Percentiles rank a stretch among this genome's conserved stretches.
Conservation (phyloP, 2,329 filamentous ascomycete species). For the Epichloe hybrida region DNA sequence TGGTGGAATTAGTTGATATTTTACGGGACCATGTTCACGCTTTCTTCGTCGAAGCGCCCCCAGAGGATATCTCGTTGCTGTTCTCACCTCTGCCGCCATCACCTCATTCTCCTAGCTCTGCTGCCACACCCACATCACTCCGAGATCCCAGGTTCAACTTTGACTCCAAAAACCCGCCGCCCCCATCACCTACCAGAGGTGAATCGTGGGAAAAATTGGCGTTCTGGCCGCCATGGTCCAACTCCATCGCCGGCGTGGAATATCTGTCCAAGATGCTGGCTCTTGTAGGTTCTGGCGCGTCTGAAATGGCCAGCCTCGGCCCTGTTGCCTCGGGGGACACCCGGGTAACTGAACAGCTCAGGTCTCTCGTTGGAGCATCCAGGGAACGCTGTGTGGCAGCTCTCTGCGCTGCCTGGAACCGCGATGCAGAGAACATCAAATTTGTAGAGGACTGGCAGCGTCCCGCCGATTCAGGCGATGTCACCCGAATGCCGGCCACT, state of each 20-base stretch:
- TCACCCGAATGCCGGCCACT: constrained; percentile 80
- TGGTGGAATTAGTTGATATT: constrained; percentile 68
- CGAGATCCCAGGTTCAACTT: constrained; percentile 68
- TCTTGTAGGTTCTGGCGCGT: constrained; percentile 73
- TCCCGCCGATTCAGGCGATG: constrained; percentile 64
- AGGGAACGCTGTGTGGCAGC: constrained; percentile 78
- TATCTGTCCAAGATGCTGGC: constrained; percentile 74
- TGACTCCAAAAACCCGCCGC: constrained; percentile 63
- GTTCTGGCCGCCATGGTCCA: constrained; percentile 91
- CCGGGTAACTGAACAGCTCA: constrained; percentile 57
- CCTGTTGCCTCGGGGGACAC: constrained; percentile 44
- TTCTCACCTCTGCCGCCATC: constrained; percentile 67
- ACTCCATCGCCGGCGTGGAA: constrained; percentile 81
- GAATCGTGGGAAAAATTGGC: constrained; percentile 89
- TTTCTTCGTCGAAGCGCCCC: constrained; percentile 78
- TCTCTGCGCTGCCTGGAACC: constrained; percentile 82
- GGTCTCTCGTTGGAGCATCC: constrained; percentile 58
- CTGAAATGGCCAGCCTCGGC: constrained; percentile 66
- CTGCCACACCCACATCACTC: constrained; percentile 41
- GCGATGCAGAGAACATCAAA: constrained; percentile 85
- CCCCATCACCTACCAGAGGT: constrained; percentile 62
- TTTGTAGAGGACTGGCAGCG: constrained; percentile 89
- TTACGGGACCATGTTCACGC: constrained; percentile 66
- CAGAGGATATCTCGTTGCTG: constrained; percentile 78
- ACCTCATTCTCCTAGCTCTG: constrained; percentile 38